Evolutionary conservation across 805 yeast genomes (phyloP).

Genomic region (Nakazawaea ernobii): DNA sequence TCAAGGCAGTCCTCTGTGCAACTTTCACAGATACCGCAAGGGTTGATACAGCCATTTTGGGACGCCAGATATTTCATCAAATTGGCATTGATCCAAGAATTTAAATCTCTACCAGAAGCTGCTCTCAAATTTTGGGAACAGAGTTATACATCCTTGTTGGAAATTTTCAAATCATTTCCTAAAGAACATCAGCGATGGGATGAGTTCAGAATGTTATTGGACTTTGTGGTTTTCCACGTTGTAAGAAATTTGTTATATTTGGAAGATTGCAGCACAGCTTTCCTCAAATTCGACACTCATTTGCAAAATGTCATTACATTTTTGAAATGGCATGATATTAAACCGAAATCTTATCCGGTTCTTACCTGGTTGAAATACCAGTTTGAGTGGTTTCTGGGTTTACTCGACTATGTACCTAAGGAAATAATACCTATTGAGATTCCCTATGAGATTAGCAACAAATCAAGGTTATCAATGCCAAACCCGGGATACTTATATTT

Average conservation of each 20-base stretch:
- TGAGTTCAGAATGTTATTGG: conserved; percentile 46
- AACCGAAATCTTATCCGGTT: conserved; percentile 23
- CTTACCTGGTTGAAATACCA: conserved; percentile 59
- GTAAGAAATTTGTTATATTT: conserved; percentile 53
- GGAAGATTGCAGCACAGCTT: conserved; percentile 54
- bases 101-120: conserved; percentile 39
- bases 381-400: conserved; percentile 58
- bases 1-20: conserved; percentile 15
- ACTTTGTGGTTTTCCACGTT: conserved; percentile 57
- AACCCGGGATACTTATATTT: conserved; percentile 38
- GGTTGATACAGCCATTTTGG: conserved; percentile 29
- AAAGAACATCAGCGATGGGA: conserved; percentile 28
- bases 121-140: conserved; percentile 46
- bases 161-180: conserved; percentile 26
- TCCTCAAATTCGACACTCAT: conserved; percentile 61
- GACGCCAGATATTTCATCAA: conserved; percentile 47
- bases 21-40: conserved; percentile 1
- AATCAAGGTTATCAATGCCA: conserved; percentile 28
- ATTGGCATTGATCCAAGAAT: conserved; percentile 43
- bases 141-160: conserved; percentile 46
- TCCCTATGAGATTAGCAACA: conserved; percentile 26
- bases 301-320: conserved; percentile 42
- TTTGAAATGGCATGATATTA: conserved; percentile 23
- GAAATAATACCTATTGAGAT: conserved; percentile 31
- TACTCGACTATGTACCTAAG: conserved; percentile 44